These are phyloP conservation scores for Psilocybe subaeruginosa DNA, from an alignment of 768 basidiomycete species.

Conservation along the genomic window DNA sequence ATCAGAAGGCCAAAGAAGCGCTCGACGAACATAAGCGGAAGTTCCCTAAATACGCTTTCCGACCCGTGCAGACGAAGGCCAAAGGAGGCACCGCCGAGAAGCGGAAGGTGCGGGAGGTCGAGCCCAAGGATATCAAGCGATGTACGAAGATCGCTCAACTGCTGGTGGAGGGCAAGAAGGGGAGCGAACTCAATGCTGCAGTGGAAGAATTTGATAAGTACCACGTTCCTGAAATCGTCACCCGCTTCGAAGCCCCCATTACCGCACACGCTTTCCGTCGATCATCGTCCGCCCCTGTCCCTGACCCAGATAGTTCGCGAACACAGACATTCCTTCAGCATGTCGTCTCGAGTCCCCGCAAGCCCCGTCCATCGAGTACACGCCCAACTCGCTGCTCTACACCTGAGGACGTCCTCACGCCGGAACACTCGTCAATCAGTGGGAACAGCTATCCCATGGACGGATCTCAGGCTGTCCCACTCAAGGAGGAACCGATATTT, in stretches of 20 bases:
- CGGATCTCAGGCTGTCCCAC: slow-evolving; percentile 29
- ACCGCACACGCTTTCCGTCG: slow-evolving; percentile 74
- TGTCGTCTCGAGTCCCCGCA: slow-evolving; percentile 23
- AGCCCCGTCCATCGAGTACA: slow-evolving; percentile 39
- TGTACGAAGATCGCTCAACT: slow-evolving; percentile 70
- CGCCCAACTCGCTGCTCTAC: slow-evolving; percentile 36
- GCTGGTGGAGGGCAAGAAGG: slow-evolving; percentile 66
- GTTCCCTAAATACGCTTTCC: slow-evolving; percentile 81
- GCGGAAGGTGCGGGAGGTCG: slow-evolving; percentile 67
- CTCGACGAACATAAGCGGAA: slow-evolving; percentile 78
- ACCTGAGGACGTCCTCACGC: slow-evolving; percentile 16
- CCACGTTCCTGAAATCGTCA: slow-evolving; percentile 65
- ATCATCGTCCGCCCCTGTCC: slow-evolving; percentile 63
- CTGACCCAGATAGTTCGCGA: slow-evolving; percentile 37
- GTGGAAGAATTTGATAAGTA: slow-evolving; percentile 64
- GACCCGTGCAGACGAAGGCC: slow-evolving; percentile 60
- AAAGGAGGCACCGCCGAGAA: slow-evolving; percentile 52
- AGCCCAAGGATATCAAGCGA: slow-evolving; percentile 66
- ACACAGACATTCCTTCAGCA: slow-evolving; percentile 36
- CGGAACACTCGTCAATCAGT: slow-evolving; percentile 19
- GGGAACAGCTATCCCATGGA: slow-evolving; percentile 18
- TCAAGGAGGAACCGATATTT: slow-evolving; percentile 49
- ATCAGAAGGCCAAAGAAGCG: slow-evolving; percentile 72
- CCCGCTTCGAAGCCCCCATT: slow-evolving; percentile 77
- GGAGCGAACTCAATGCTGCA: slow-evolving; percentile 54